Evolutionary conservation across 768 basidiomycete species (phyloP).

Genomic region (Goffeauzyma gilvescens): DNA sequence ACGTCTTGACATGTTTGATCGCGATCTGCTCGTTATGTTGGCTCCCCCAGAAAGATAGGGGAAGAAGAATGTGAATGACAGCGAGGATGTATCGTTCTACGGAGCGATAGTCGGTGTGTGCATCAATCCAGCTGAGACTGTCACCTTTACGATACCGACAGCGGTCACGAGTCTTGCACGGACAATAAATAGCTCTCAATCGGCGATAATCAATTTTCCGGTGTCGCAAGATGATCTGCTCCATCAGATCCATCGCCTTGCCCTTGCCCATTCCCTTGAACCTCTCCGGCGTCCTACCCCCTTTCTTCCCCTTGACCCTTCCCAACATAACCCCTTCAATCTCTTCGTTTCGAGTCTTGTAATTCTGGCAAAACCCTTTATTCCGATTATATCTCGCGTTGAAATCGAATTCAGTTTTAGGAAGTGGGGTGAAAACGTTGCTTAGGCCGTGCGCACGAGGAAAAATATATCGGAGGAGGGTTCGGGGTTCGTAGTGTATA

Average conservation of each 20-base stretch:
- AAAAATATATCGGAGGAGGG: conserved; percentile 64
- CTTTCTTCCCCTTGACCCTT: not conserved
- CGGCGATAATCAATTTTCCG: conserved; percentile 47
- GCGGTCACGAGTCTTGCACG: conserved; percentile 59
- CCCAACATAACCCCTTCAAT: conserved; percentile 8
- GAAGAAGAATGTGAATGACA: no score
- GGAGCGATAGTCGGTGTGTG: no score
- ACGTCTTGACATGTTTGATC: not conserved
- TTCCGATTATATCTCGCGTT: conserved; percentile 5
- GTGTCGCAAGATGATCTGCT: conserved; percentile 50
- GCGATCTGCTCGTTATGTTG: conserved; percentile 45
- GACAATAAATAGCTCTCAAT: conserved; percentile 49
- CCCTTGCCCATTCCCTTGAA: conserved; percentile 43
- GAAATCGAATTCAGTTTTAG: conserved; percentile 1
- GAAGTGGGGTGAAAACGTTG: conserved; percentile 39
- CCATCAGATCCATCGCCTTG: conserved; percentile 38
- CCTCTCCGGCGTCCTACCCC: conserved; percentile 52
- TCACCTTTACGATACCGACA: no score
- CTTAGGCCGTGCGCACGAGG: conserved; percentile 54
- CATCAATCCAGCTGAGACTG: no score
- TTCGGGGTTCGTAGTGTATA: conserved; percentile 37
- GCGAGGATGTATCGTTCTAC: not conserved
- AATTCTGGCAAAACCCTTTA: conserved; percentile 37
- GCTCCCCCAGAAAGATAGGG: conserved; percentile 58
- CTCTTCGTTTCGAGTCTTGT: conserved; percentile 21